Evolutionary conservation across 1,139 yeast genomes (phyloP).

Genomic region (Magnusiomyces suaveolens): DNA sequence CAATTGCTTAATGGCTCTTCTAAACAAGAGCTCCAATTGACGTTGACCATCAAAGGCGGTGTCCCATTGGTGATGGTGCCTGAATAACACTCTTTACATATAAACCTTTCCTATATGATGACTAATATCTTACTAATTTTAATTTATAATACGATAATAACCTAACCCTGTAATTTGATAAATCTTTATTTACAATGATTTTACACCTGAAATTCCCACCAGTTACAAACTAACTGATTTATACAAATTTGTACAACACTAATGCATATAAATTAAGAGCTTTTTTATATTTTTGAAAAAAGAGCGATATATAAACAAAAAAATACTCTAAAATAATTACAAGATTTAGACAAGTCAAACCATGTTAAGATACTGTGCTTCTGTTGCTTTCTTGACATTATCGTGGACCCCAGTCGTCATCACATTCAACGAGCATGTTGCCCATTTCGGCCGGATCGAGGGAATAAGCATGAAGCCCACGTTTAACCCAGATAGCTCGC

Average conservation of each 20-base stretch:
- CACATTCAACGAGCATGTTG: conserved; percentile 59
- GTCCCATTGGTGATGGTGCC: not conserved
- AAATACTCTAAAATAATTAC: not conserved
- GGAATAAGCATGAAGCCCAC: conserved; percentile 90
- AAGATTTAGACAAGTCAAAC: not conserved
- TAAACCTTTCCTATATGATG: too few relatives aligned
- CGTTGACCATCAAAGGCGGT: conserved; percentile 1
- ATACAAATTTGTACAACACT: not conserved
- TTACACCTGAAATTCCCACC: not conserved
- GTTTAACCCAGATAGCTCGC: conserved; percentile 57
- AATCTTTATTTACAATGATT: too few relatives aligned
- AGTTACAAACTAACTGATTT: not conserved
- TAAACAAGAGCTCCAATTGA: not conserved
- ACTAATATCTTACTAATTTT: too few relatives aligned
- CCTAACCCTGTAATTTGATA: too few relatives aligned
- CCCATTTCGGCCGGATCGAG: conserved; percentile 64
- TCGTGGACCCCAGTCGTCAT: conserved; percentile 75
- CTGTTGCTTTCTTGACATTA: conserved; percentile 19
- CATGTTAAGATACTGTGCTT: conserved; percentile 12
- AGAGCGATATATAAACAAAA: not conserved
- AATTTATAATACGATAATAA: too few relatives aligned
- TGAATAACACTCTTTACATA: too few relatives aligned
- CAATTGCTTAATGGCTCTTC: not conserved
- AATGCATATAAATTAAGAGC: not conserved
- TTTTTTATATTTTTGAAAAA: too few relatives aligned